Percentiles rank a stretch among this genome's conserved stretches.
Conservation (phyloP, 345 rosid genomes). For the Kernera saxatilis region DNA sequence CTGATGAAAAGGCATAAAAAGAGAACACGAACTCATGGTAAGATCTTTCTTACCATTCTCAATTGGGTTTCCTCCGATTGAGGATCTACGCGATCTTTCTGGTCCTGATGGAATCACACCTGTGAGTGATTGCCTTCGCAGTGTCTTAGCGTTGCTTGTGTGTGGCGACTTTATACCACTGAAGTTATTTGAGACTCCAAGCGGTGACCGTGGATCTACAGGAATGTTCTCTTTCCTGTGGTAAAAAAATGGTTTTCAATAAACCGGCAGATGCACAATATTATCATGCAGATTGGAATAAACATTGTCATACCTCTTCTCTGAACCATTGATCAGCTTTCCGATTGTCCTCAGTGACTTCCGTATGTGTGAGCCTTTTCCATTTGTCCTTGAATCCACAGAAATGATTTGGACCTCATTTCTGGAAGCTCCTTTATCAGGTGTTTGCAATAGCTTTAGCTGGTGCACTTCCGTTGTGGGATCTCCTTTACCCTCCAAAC, state of each 20-base stretch:
- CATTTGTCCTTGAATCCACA: constrained; percentile 42
- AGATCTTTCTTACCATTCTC: constrained; percentile 40
- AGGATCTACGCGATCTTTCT: constrained; percentile 62
- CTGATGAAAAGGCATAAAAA: neutral
- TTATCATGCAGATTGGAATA: neutral
- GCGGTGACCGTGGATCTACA: constrained; percentile 43
- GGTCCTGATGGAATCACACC: constrained; percentile 40
- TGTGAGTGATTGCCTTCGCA: constrained; percentile 75
- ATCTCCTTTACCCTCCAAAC: constrained; percentile 55
- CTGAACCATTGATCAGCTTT: constrained; percentile 75
- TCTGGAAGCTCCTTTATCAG: constrained; percentile 41
- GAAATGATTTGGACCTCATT: constrained; percentile 43
- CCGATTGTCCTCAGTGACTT: constrained; percentile 84
- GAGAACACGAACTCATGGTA: neutral
- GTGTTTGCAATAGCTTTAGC: constrained; percentile 47
- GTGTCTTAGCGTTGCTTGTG: constrained; percentile 43
- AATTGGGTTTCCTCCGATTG: constrained; percentile 65
- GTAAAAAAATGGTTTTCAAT: neutral
- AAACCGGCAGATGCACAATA: neutral
- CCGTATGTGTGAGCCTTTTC: constrained; percentile 71
- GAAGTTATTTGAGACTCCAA: constrained; percentile 19
- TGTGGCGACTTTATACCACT: constrained; percentile 41
- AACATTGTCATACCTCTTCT: constrained; percentile 53
- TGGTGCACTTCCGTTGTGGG: constrained; percentile 24
- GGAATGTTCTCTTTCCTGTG: constrained; percentile 25